Conservation (phyloP, 164 flowering plant genomes). For the Vitis rupestris region DNA sequence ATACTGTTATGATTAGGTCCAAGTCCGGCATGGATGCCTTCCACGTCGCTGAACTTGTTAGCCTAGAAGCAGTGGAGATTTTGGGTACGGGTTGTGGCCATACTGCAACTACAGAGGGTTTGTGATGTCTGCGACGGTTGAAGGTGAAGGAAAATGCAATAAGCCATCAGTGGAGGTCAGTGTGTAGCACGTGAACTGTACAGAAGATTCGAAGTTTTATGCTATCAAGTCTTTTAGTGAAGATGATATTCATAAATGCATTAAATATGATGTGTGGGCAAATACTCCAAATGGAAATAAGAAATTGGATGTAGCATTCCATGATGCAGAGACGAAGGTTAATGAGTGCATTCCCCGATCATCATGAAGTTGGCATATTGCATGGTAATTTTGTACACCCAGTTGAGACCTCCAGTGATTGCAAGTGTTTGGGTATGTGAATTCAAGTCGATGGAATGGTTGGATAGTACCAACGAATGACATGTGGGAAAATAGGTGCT, state of each 20-base stretch:
- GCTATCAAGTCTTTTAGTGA: conserved; percentile 84
- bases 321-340: conserved; percentile 43
- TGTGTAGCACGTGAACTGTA: conserved; percentile 85
- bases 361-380: no score
- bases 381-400: no score
- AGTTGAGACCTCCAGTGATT: no score
- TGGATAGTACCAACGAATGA: no score
- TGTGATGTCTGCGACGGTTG: conserved; percentile 81
- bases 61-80: conserved; percentile 72
- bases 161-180: conserved; percentile 73
- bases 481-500: no score
- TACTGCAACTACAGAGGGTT: conserved; percentile 70
- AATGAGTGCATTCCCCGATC: conserved; percentile 9
- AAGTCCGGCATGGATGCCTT: conserved; percentile 66
- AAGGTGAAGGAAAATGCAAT: conserved; percentile 76
- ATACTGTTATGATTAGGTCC: conserved; percentile 57
- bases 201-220: conserved; percentile 85
- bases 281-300: conserved; percentile 81
- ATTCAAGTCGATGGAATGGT: no score
- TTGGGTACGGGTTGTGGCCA: conserved; percentile 75
- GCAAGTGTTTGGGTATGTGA: no score
- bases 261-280: conserved; percentile 87
- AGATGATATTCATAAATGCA: conserved; percentile 75
- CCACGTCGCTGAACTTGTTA: conserved; percentile 53
- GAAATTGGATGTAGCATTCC: conserved; percentile 76